phyloP scores from a whole-genome alignment of 2,329 filamentous ascomycete species.

The Celoporthe dispersa region DNA sequence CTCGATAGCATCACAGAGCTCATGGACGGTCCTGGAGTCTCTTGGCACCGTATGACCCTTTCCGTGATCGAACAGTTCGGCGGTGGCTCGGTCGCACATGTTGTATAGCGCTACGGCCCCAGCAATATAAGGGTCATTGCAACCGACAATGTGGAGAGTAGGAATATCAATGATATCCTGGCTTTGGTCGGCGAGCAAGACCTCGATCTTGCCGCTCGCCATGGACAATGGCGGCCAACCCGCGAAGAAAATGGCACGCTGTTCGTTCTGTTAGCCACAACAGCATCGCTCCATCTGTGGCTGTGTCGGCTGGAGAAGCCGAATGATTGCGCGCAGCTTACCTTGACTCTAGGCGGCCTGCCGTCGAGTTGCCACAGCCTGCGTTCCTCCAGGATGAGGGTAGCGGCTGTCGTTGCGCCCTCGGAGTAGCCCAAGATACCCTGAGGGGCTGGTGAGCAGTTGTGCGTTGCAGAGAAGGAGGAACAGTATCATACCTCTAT shows the following conservation, averaged over 20 bases:
- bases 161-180: constrained; percentile 46
- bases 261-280: constrained; percentile 34
- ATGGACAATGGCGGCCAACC: constrained; percentile 48
- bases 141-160: constrained; percentile 46
- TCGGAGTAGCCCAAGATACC: constrained; percentile 29
- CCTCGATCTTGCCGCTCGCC: constrained; percentile 37
- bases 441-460: background rate
- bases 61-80: constrained; percentile 48
- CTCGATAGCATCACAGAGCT: constrained; percentile 34
- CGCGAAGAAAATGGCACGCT: constrained; percentile 51
- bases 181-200: constrained; percentile 43
- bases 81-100: constrained; percentile 46
- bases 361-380: constrained; percentile 33
- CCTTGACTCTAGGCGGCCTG: constrained; percentile 43
- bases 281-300: too few species aligned
- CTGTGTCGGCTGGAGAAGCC: too few species aligned
- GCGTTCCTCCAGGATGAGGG: constrained; percentile 26
- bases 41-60: constrained; percentile 48
- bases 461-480: background rate
- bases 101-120: constrained; percentile 34
- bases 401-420: constrained; percentile 27
- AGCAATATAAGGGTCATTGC: constrained; percentile 38
- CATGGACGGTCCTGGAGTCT: constrained; percentile 38
- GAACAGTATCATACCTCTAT: constrained; percentile 33
- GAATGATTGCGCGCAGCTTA: constrained; percentile 21